Evolutionary conservation across 345 rosid genomes (phyloP).

Genomic region (Draba incana): DNA sequence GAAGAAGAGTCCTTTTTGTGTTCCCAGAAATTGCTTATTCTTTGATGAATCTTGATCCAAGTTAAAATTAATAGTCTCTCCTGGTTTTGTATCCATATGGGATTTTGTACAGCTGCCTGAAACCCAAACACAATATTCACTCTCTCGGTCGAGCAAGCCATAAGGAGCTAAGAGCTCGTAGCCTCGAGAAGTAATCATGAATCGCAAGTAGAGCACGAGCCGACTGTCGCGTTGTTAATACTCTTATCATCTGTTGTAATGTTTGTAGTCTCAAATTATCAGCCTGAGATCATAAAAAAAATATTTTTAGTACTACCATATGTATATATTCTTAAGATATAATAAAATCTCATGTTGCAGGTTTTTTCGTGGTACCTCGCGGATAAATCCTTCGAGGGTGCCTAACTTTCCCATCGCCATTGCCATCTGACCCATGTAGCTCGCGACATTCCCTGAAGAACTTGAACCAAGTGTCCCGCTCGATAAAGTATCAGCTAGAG

Average conservation of each 20-base stretch:
- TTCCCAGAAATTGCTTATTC: slow-evolving; percentile 34
- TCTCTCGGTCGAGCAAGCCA: slow-evolving; percentile 99
- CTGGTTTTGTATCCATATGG: slow-evolving; percentile 26
- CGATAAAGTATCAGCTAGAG: slow-evolving; percentile 86
- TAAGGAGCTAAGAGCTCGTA: slow-evolving; percentile 95
- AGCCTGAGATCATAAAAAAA: slow-evolving; percentile 54
- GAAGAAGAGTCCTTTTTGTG: slow-evolving; percentile 8
- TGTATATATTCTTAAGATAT: neutral
- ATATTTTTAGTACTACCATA: neutral
- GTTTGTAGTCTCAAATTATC: slow-evolving; percentile 95
- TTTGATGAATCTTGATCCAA: slow-evolving; percentile 29
- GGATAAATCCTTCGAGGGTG: slow-evolving; percentile 94
- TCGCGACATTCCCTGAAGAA: slow-evolving; percentile 85
- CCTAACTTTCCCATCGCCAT: slow-evolving; percentile 99
- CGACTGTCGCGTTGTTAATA: slow-evolving; percentile 84
- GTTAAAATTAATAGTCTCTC: slow-evolving; percentile 33
- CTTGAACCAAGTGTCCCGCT: slow-evolving; percentile 90
- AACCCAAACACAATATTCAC: slow-evolving; percentile 41
- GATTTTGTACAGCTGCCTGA: slow-evolving; percentile 40
- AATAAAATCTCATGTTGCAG: slow-evolving; percentile 6
- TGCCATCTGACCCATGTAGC: slow-evolving; percentile 99
- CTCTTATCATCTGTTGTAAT: slow-evolving; percentile 90
- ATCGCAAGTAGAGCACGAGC: slow-evolving; percentile 96
- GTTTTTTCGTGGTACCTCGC: slow-evolving; percentile 64
- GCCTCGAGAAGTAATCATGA: slow-evolving; percentile 81